Evolutionary conservation across 176 grass and related monocot species (phyloP).

Genomic region (Aechmea fasciata): DNA sequence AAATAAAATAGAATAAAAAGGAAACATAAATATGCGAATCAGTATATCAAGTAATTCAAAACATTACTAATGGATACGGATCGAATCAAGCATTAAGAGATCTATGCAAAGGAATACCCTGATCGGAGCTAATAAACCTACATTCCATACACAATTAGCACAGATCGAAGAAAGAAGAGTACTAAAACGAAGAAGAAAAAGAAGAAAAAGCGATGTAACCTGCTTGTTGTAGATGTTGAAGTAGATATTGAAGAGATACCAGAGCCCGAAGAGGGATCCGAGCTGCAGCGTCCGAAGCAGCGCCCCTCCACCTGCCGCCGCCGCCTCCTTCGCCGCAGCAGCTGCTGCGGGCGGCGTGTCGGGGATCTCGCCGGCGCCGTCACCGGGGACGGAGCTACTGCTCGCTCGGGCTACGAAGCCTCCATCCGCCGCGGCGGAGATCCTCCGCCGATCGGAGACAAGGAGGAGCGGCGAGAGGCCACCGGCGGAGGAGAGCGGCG

Average conservation of each 20-base stretch:
- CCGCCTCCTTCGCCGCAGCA: too few relatives aligned
- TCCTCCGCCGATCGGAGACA: neutral
- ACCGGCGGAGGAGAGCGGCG: neutral
- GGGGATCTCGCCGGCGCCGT: neutral
- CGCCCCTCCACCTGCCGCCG: constrained; percentile 1
- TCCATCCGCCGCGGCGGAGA: neutral
- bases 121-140: neutral
- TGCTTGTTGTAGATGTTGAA: constrained; percentile 57
- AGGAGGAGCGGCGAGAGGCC: neutral
- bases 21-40: too few relatives aligned
- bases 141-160: neutral
- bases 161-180: neutral
- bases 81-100: too few relatives aligned
- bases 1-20: too few relatives aligned
- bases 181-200: constrained; percentile 1
- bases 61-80: too few relatives aligned
- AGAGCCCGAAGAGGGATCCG: constrained; percentile 37
- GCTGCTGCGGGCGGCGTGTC: constrained; percentile 8
- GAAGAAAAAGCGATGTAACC: constrained; percentile 1
- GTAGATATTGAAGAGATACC: constrained; percentile 56
- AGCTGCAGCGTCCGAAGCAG: constrained; percentile 25
- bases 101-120: too few relatives aligned
- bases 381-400: neutral
- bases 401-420: neutral
- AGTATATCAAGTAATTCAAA: too few relatives aligned